Percentiles rank a stretch among this genome's conserved stretches.
Evolutionary conservation across 805 yeast species (phyloP).

Genomic region (Pichia thaimueangensis): DNA sequence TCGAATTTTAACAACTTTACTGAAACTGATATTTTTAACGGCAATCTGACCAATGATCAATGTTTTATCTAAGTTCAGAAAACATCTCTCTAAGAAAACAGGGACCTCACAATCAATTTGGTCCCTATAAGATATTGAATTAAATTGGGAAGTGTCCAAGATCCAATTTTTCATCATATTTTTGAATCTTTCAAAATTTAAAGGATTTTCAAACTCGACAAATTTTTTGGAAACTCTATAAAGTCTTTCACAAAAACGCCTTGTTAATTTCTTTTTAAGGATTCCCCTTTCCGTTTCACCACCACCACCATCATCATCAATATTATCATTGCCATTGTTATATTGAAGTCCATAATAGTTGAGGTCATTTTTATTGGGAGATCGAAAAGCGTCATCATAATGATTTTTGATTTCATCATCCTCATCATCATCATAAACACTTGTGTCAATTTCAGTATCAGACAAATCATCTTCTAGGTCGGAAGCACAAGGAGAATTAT

Average conservation of each 20-base stretch:
- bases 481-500: slow-evolving; percentile 48
- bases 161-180: slow-evolving; percentile 35
- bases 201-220: slow-evolving; percentile 11
- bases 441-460: not conserved
- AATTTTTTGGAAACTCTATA: slow-evolving; percentile 18
- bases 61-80: slow-evolving; percentile 51
- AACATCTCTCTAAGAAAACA: slow-evolving; percentile 62
- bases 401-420: slow-evolving; percentile 24
- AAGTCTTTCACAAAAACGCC: slow-evolving; percentile 11
- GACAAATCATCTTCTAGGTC: slow-evolving; percentile 21
- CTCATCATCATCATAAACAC: slow-evolving; percentile 25
- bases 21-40: slow-evolving; percentile 66
- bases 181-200: slow-evolving; percentile 19
- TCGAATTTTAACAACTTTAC: slow-evolving; percentile 60
- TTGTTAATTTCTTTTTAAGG: slow-evolving; percentile 12
- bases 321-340: slow-evolving; percentile 24
- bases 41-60: slow-evolving; percentile 67
- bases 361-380: slow-evolving; percentile 22
- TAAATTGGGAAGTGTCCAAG: slow-evolving; percentile 37
- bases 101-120: slow-evolving; percentile 35
- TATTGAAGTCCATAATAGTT: not conserved
- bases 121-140: slow-evolving; percentile 38
- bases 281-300: slow-evolving; percentile 7
- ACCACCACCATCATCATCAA: slow-evolving; percentile 20
- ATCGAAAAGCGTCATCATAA: slow-evolving; percentile 22